phyloP scores from a whole-genome alignment of 495 filamentous ascomycete genomes.

The Pyrenula massariospora region DNA sequence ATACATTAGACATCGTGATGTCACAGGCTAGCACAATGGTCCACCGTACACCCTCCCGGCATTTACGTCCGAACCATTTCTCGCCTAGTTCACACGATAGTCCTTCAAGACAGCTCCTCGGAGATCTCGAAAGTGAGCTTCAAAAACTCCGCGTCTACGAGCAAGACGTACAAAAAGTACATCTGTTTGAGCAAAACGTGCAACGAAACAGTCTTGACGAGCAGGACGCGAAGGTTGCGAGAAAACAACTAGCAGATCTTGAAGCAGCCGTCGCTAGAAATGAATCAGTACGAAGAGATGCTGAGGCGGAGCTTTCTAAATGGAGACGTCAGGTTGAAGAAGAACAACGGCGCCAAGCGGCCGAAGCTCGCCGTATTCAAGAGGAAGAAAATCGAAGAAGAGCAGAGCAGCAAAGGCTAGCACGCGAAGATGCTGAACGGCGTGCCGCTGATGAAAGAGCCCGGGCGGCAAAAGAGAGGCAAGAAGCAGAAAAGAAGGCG shows the following conservation, averaged over 20 bases:
- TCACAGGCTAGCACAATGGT: neutral
- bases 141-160: neutral
- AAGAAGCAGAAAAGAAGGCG: constrained; percentile 7
- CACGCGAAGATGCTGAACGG: neutral
- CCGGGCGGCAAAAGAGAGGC: constrained; percentile 1
- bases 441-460: constrained; percentile 1
- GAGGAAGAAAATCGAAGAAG: neutral
- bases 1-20: neutral
- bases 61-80: neutral
- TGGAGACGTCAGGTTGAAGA: neutral
- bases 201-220: neutral
- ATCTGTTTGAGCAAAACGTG: neutral
- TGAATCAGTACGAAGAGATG: neutral
- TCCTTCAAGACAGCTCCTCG: neutral
- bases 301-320: neutral
- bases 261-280: neutral
- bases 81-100: neutral
- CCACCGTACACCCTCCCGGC: neutral
- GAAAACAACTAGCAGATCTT: neutral
- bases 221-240: neutral
- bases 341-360: neutral
- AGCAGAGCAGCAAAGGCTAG: neutral
- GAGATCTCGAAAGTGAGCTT: neutral
- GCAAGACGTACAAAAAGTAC: neutral
- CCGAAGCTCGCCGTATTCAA: neutral